Evolutionary conservation across 2,329 filamentous ascomycete species (phyloP).

Genomic region (Sporothrix pallida): DNA sequence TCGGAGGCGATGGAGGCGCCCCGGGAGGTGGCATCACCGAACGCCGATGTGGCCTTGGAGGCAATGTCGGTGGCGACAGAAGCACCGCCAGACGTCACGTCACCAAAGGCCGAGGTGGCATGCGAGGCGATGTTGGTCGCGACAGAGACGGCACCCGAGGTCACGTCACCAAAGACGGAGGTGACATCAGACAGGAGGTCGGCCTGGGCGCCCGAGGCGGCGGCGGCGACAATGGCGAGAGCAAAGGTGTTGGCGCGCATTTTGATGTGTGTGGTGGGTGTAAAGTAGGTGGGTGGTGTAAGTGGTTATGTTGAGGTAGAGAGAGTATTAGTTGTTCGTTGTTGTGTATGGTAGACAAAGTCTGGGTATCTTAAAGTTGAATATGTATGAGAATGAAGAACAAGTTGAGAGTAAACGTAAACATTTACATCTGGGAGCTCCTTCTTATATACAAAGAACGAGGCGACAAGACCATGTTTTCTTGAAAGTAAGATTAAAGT

Average conservation of each 20-base stretch:
- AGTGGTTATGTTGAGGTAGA: neutral
- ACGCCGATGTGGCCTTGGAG: neutral
- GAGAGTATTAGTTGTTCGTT: neutral
- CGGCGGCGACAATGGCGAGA: neutral
- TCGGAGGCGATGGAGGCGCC: neutral
- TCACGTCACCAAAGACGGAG: constrained; percentile 3
- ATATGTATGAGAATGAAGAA: no score
- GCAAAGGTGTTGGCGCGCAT: constrained; percentile 3
- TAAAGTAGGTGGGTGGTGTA: neutral
- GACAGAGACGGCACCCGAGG: neutral
- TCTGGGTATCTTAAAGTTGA: no score
- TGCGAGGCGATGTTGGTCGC: neutral
- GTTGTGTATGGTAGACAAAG: no score
- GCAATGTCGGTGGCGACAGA: neutral
- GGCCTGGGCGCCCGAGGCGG: neutral
- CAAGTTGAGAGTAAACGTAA: no score
- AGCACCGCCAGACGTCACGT: neutral
- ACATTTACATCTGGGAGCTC: no score
- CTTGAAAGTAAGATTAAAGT: no score
- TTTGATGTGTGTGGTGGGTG: neutral
- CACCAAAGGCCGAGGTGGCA: neutral
- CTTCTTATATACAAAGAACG: no score
- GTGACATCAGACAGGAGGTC: neutral
- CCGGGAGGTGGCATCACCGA: neutral
- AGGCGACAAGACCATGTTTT: no score